Evolutionary conservation across 331 rosid genomes (phyloP).

Genomic region (Quercus phellos): DNA sequence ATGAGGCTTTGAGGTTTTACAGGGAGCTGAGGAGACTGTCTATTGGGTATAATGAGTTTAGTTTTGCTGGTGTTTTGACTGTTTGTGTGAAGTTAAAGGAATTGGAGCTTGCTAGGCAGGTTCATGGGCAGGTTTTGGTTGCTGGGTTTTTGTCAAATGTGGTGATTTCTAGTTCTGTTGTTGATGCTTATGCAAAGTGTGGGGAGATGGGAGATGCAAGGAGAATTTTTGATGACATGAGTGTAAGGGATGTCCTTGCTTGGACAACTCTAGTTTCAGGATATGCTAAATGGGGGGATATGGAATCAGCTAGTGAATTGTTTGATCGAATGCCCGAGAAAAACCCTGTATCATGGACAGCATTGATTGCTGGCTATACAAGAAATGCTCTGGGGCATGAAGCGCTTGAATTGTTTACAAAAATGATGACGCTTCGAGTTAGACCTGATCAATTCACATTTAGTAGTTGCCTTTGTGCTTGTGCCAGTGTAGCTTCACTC

Average conservation of each 20-base stretch:
- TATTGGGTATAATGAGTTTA: slow-evolving; percentile 61
- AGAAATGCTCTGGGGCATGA: slow-evolving; percentile 59
- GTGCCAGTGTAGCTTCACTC: slow-evolving; percentile 58
- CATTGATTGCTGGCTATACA: slow-evolving; percentile 61
- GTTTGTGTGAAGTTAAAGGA: slow-evolving; percentile 56
- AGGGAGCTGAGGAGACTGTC: slow-evolving; percentile 43
- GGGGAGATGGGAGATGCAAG: slow-evolving; percentile 53
- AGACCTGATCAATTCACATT: slow-evolving; percentile 72
- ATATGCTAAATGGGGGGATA: slow-evolving; percentile 57
- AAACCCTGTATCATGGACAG: slow-evolving; percentile 70
- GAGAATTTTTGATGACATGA: slow-evolving; percentile 57
- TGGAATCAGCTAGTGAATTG: slow-evolving; percentile 53
- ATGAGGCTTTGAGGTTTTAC: slow-evolving; percentile 57
- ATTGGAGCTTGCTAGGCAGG: slow-evolving; percentile 55
- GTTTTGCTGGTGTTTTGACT: slow-evolving; percentile 67
- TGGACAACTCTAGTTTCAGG: slow-evolving; percentile 80
- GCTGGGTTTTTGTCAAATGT: slow-evolving; percentile 60
- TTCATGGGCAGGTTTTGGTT: slow-evolving; percentile 73
- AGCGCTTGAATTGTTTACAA: slow-evolving; percentile 54
- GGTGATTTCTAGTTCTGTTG: slow-evolving; percentile 59
- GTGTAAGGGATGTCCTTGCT: slow-evolving; percentile 49
- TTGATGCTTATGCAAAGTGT: slow-evolving; percentile 75
- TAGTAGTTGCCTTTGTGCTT: slow-evolving; percentile 73
- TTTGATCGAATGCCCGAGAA: slow-evolving; percentile 66
- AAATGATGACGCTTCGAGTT: slow-evolving; percentile 46